Conservation (phyloP, 2,329 filamentous ascomycete genomes). For the Trichoderma breve region DNA sequence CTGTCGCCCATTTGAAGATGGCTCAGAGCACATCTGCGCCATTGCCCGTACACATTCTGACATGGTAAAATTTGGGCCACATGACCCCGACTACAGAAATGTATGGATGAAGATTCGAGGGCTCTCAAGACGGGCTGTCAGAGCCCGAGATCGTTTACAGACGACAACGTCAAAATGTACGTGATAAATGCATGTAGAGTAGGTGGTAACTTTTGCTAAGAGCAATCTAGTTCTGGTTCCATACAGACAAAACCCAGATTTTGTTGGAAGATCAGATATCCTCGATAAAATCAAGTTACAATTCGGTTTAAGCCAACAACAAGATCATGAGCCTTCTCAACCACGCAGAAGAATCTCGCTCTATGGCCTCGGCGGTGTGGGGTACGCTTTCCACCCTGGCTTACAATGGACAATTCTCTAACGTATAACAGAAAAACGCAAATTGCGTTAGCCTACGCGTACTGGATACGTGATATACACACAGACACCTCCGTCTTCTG, state of each 20-base stretch:
- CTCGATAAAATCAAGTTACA: constrained; percentile 6
- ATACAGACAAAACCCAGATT: constrained; percentile 17
- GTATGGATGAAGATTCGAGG: not conserved
- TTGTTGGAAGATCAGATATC: constrained; percentile 8
- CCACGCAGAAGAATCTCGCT: constrained; percentile 11
- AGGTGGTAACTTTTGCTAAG: not conserved
- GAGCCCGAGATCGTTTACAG: not conserved
- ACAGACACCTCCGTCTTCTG: constrained; percentile 33
- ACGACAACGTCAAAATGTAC: not conserved
- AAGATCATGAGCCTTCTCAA: not conserved
- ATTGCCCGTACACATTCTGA: not conserved
- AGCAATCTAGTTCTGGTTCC: constrained; percentile 20
- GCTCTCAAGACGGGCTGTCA: constrained; percentile 9
- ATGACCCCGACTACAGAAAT: not conserved
- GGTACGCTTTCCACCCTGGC: not conserved
- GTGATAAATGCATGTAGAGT: not conserved
- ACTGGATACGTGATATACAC: constrained; percentile 24
- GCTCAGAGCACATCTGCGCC: not conserved
- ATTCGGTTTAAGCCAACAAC: constrained; percentile 1
- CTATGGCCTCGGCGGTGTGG: not conserved
- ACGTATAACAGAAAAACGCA: not conserved
- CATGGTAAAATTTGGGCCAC: not conserved
- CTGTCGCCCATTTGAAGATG: not conserved
- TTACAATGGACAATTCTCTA: not conserved
- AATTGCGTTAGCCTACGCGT: constrained; percentile 25